Base-by-base conservation (phyloP, 306 rosid genomes). In the Lathyrus aphaca region DNA sequence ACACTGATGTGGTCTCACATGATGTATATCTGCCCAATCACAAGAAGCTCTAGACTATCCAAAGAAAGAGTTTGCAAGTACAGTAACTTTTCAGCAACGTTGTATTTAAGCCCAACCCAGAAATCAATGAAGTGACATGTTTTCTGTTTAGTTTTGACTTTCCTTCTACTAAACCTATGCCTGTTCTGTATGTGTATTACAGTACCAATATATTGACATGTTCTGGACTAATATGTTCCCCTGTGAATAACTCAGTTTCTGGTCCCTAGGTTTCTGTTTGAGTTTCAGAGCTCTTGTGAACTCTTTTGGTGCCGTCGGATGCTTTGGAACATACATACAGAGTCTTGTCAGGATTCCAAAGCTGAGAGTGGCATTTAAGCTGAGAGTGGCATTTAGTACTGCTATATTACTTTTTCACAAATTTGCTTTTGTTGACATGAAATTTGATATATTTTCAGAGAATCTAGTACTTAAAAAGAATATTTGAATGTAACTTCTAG, bases 1-100 rank as follows among this genome's bases (percentile, higher is more conserved):
- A 64, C 54, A 23, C 63, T 25, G 64, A 32, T 72, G 45, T 61
- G 38, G 55, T 44, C 64, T 67, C 76, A 23, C 79, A 66, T 39
- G 69, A 64, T 68, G 74, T 77, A 66, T 42, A 64, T 64, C 45
- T 69, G 19, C 56, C 48, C 58, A 69, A 64, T 64, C 79, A 62
- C 64, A 15, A 39, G 15, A 54, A 59, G 55, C 30, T 66, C 38
- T 61, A 67, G 62, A 54, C 42, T 25, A 35, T 32, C 64, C 35
- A 66, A 58, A 50, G 66, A 54, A 59, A 50, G 66, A 67, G 76
- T 66, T 51, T 10, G 53, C 54, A 43, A 66, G 43, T 18, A 61
- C 69, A 44, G 51, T 40, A 56, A 14, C 65, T 18, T 43, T 29
- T 65, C 43, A 10, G 35, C 35, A 23, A 37, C 59, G 66, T 75